Evolutionary conservation across 371 early-diverging fungal species (phyloP).

Genomic region (Mortierella sp.): DNA sequence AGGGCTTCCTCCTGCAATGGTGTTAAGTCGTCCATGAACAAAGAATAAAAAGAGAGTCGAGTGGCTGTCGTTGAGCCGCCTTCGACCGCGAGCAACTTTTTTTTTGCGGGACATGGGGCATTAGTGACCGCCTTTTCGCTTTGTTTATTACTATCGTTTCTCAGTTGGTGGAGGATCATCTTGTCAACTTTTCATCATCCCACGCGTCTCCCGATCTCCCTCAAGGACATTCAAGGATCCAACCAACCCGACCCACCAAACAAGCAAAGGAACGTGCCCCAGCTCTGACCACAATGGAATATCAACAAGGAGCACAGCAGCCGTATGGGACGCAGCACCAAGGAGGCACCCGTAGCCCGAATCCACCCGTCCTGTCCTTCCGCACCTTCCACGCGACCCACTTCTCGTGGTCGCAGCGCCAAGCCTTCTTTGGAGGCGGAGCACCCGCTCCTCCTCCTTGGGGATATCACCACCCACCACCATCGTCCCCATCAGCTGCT

Average conservation of each 20-base stretch:
- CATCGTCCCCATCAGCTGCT: too few species aligned
- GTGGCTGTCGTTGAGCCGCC: background rate
- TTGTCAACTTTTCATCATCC: background rate
- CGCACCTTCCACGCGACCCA: constrained; percentile 21
- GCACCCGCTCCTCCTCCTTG: background rate
- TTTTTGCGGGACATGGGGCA: background rate
- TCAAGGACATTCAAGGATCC: background rate
- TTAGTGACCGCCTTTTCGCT: background rate
- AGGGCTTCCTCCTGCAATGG: constrained; percentile 57
- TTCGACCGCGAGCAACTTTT: background rate
- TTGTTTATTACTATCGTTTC: too few species aligned
- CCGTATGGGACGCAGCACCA: background rate
- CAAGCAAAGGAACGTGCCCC: background rate
- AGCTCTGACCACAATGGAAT: background rate
- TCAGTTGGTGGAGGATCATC: too few species aligned
- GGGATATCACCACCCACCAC: background rate
- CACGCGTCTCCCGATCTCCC: background rate
- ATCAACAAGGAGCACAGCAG: background rate
- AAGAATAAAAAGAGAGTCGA: background rate
- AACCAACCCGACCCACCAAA: background rate
- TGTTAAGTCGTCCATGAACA: constrained; percentile 30
- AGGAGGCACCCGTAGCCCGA: background rate
- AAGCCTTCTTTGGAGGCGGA: constrained; percentile 8
- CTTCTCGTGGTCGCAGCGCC: constrained; percentile 10
- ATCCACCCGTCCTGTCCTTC: constrained; percentile 22